A percentile compares a stretch with the other conserved stretches of the same genome.
These are phyloP conservation scores for Xylaria sp. DNA, from an alignment of 2,329 filamentous ascomycete genomes.

Conservation along the genomic window DNA sequence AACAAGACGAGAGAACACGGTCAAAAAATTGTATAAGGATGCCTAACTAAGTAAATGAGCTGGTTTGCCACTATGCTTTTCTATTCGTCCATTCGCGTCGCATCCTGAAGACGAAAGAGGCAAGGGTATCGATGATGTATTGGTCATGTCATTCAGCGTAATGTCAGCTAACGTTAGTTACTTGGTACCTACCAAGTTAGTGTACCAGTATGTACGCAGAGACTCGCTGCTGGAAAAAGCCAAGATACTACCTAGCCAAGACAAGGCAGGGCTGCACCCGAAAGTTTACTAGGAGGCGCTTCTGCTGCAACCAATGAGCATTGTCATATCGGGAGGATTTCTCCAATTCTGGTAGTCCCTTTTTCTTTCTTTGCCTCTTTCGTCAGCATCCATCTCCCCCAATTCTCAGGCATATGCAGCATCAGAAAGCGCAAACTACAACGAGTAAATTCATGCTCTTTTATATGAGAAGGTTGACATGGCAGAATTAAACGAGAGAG, in stretches of 20 bases:
- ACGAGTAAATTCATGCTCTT: no score
- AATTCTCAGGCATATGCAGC: background rate
- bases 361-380: slow-evolving; percentile 26
- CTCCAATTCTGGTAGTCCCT: slow-evolving; percentile 36
- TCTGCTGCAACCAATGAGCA: slow-evolving; percentile 32
- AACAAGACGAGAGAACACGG: background rate
- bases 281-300: slow-evolving; percentile 7
- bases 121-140: slow-evolving; percentile 20
- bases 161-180: slow-evolving; percentile 19
- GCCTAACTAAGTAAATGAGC: background rate
- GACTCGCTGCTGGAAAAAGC: slow-evolving; percentile 24
- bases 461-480: background rate
- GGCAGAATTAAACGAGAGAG: background rate
- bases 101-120: slow-evolving; percentile 12
- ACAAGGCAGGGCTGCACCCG: slow-evolving; percentile 33
- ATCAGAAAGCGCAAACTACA: background rate
- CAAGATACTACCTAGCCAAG: slow-evolving; percentile 30
- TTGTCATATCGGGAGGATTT: slow-evolving; percentile 7
- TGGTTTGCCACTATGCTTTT: background rate
- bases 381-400: slow-evolving; percentile 20
- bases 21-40: background rate
- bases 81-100: background rate
- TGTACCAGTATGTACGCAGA: background rate
- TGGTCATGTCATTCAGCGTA: slow-evolving; percentile 33
- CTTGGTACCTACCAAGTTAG: background rate